Evolutionary conservation across 352 stramenopile genomes (phyloP).

Genomic region (Globisporangium okanoganense): DNA sequence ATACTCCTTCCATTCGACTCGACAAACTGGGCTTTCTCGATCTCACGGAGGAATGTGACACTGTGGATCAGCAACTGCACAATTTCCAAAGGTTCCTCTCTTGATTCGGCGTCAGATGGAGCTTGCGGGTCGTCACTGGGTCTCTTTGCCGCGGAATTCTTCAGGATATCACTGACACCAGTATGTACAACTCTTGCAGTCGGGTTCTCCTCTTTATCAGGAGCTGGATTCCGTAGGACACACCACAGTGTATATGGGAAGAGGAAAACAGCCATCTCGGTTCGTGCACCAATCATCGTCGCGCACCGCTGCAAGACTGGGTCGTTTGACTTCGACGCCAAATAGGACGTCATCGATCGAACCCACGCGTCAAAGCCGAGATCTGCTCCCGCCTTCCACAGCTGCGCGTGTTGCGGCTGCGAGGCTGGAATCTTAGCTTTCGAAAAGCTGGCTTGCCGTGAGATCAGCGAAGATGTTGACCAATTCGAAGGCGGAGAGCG

Average conservation of each 20-base stretch:
- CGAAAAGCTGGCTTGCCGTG: neutral
- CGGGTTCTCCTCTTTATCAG: conserved; percentile 6
- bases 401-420: conserved; percentile 18
- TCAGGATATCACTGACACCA: conserved; percentile 40
- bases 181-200: conserved; percentile 29
- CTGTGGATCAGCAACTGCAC: conserved; percentile 74
- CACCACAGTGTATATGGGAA: conserved; percentile 66
- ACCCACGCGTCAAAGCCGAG: conserved; percentile 60
- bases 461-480: conserved; percentile 26
- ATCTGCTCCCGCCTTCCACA: conserved; percentile 37
- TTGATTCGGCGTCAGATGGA: neutral
- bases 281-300: conserved; percentile 30
- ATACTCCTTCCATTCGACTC: conserved; percentile 42
- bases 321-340: conserved; percentile 38
- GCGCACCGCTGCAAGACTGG: conserved; percentile 48
- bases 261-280: conserved; percentile 68
- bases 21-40: conserved; percentile 69
- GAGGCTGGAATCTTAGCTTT: conserved; percentile 10
- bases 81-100: conserved; percentile 29
- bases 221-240: conserved; percentile 15
- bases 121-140: neutral
- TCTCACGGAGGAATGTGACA: conserved; percentile 80
- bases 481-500: conserved; percentile 47
- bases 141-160: neutral
- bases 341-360: conserved; percentile 36